Evolutionary conservation across 2,329 filamentous ascomycete species (phyloP), one percentile per base, ranked within the genome.

Genomic region (Akanthomyces uredinophilus): DNA sequence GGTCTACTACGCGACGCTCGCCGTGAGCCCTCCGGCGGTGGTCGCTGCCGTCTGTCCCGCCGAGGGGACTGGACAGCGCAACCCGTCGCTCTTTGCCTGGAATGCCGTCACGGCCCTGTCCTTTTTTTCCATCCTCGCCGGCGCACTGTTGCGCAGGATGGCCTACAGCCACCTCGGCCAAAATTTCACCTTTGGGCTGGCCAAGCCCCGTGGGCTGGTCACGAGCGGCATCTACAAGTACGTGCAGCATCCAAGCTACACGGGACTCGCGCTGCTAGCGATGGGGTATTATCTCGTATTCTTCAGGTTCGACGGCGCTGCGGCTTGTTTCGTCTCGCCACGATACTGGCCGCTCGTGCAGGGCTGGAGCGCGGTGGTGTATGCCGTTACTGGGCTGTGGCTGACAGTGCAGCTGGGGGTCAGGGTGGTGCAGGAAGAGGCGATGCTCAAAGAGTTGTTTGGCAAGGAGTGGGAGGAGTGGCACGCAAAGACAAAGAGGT

Each of bases 201-300:
- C 77, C 1, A 67, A 73, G 57, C 83, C 83, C 1, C 74, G 79
- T 61, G 65, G 69, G 1, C 68, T 84, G 7, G 72, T 76, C 14
- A 84, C 79, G 0, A 70, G 66, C 1, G 81, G 81, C 0, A 70
- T 83, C 2, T 84, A 84, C 63, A 63, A 64, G n/a, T 80, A 78
- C 64, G 69, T 83, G 2, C 80, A 83, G 66, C 81, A 84, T 65
- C 81, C 81, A 1, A 81, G 80, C 60, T 84, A 84, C 62, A 77
- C 77, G 0, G 81, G 78, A 0, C 47, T 78, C 2, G 13, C 74
- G 0, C 35, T 78, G 3, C 64, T 83, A 0, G 56, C 74, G 1
- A 13, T 72, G 1, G 68, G 64, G 44, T 73, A 74, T 59, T 43
- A 68, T 1, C 60, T 67, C 1, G 62, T 83, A 3, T 67, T 79